Evolutionary conservation across 2,329 filamentous ascomycete genomes (phyloP), one percentile per base, ranked within the genome.

Genomic region (Fonsecaea erecta): DNA sequence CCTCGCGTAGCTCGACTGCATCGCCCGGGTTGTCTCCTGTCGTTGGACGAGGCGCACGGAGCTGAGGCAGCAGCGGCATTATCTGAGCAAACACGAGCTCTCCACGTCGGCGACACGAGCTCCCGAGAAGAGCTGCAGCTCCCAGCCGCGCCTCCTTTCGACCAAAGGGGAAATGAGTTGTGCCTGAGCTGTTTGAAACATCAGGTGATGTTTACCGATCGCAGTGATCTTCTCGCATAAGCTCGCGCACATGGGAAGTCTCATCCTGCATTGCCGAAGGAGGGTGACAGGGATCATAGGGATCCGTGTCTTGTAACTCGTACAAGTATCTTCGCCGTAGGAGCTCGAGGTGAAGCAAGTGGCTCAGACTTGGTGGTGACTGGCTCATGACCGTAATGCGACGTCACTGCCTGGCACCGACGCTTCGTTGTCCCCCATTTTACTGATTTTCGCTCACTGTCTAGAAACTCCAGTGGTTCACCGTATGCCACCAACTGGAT

Each of bases 81-180:
- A 48, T 48, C 43, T 48, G 18, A 48, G 43, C 43, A 48, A 48
- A 48, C 43, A 48, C 43, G 43, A 48, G 43, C 43, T 48, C n/a
- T 24, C 43, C 43, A 48, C 43, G 43, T 48, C 18, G 43, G 43
- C 43, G 43, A 48, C 43, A 48, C 43, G n/a, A 48, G 43, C 18
- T 48, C 21, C n/a, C 18, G 16, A 40, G 37, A n/a, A 14, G 37
- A 40, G 37, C 16, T 40, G 16, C 14, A 24, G 43, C 21, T 48
- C 18, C 43, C n/a, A 21, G 35, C 40, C 2, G n/a, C 40, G 40
- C n/a, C 40, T n/a, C n/a, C n/a, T 7, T n/a, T 24, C 11, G 14
- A 24, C 43, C 43, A 24, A 24, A 48, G 14, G 5, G 43, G 43
- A 21, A 48, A 48, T 48, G 43, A 48, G 21, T 24, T 21, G 43